These are phyloP conservation scores for Tricholoma terreum DNA, from an alignment of 768 basidiomycete genomes.

Conservation along the genomic window DNA sequence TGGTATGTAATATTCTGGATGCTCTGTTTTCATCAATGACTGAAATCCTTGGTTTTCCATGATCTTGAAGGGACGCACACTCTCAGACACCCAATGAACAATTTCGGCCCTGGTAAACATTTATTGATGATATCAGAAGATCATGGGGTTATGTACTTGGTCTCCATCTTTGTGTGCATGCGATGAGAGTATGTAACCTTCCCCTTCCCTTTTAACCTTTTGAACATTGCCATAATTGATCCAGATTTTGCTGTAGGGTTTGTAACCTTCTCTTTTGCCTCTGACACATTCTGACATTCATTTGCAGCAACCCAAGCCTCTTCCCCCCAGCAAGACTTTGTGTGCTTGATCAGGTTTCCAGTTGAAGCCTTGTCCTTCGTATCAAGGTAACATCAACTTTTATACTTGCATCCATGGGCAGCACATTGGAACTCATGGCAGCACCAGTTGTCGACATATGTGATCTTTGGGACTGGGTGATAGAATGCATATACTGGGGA, in stretches of 20 bases:
- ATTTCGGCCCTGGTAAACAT: constrained; percentile 22
- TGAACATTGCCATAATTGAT: not conserved
- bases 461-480: not conserved
- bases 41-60: constrained; percentile 28
- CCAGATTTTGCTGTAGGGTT: not conserved
- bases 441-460: not conserved
- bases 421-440: not conserved
- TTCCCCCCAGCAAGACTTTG: no score
- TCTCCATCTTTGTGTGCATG: not conserved
- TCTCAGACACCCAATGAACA: constrained; percentile 33
- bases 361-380: not conserved
- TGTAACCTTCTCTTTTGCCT: not conserved
- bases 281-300: not conserved
- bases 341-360: not conserved
- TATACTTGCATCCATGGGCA: not conserved
- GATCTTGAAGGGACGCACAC: constrained; percentile 28
- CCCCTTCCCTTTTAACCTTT: not conserved
- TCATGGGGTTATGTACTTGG: not conserved
- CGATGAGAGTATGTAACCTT: not conserved
- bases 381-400: not conserved
- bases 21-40: constrained; percentile 28
- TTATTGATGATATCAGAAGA: not conserved
- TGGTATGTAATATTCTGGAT: constrained; percentile 29
- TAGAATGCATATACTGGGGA: no score
- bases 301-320: not conserved